A percentile compares a stretch with the other conserved stretches of the same genome.
phyloP scores from a whole-genome alignment of 441 rosid genomes.

The Pelargonium cotyledonis region DNA sequence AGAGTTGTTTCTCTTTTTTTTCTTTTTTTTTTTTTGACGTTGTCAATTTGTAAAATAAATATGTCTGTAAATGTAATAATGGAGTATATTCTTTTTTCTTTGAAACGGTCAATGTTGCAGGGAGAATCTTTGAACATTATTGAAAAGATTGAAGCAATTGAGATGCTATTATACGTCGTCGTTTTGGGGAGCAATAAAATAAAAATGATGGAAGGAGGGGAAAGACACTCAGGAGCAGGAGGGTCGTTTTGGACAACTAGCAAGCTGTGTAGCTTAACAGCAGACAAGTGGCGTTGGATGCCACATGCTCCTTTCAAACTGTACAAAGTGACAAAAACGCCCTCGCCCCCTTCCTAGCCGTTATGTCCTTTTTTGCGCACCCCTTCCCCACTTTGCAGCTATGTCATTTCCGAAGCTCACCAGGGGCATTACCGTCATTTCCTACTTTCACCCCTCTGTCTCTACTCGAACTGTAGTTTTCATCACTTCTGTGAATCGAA shows the following conservation, averaged over 20 bases:
- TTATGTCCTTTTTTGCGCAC: not conserved
- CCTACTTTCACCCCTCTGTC: not conserved
- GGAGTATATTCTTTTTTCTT: not conserved
- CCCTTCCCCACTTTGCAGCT: not conserved
- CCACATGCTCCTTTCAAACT: not conserved
- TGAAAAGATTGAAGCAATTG: not conserved
- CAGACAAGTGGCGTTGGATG: not conserved
- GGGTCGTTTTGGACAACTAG: not conserved
- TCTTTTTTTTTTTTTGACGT: too few relatives aligned
- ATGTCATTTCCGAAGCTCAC: not conserved
- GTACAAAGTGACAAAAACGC: conserved; percentile 1
- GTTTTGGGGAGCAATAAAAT: not conserved
- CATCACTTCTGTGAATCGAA: too few relatives aligned
- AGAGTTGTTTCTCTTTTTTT: too few relatives aligned
- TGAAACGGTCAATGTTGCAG: not conserved
- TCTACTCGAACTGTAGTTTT: not conserved
- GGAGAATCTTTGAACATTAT: not conserved
- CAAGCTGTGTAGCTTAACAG: not conserved
- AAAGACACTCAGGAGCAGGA: too few relatives aligned
- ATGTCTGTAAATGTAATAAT: too few relatives aligned
- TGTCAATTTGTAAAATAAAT: too few relatives aligned
- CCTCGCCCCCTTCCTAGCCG: not conserved
- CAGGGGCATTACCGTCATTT: not conserved
- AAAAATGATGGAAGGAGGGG: too few relatives aligned
- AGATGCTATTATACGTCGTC: not conserved